Base-by-base conservation (phyloP, 768 basidiomycete species). In the Mycena rosella region DNA sequence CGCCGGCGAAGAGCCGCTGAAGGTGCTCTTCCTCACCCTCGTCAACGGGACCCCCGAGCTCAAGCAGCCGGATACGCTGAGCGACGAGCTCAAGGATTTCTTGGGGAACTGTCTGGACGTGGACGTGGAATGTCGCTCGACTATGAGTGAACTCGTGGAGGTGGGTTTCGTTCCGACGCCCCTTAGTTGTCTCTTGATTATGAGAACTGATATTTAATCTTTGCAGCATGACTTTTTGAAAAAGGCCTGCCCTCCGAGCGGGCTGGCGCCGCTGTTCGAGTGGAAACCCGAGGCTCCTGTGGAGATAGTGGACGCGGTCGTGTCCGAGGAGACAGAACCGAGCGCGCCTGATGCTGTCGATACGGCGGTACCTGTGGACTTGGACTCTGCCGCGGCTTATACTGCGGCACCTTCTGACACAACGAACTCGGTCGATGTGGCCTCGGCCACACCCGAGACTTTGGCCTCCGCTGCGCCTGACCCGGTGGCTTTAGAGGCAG, bases 21-120 rank as follows among this genome's bases (percentile, higher is more conserved):
- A 90, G 77, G 91, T 90, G 26, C 79, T 92, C 49, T 92, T 91
- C 78, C 77, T 92, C 57, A 92, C 92, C 71, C 92, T 91, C 27
- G 93, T 92, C 29, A 92, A 93, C 74, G 92, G 92, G 5, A 91
- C 92, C 27, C 92, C 92, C 34, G 91, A 90, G 51, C 76, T 93
- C 72, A 91, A 92, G 82, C 86, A 86, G 1, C 45, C 69, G 38
- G 92, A 93, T 71, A 81, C 82, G 59, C 83, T 44, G 89, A 68
- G 88, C 73, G 84, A 86, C 69, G 91, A 91, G 73, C 83, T 94
- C 36, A 92, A 92, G 80, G 86, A 84, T 73, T 94, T 93, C 80
- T 76, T 94, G 60, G 89, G 88, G 67, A 90, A 91, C 22, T 93
- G 92, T 74, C 76, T 94, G 7, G 92, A 90, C 69, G 92, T 93